A percentile compares a stretch with the other conserved stretches of the same genome.
phyloP scores from a whole-genome alignment of 2,329 filamentous ascomycete species.

The Aspergillus spinulosporus region DNA sequence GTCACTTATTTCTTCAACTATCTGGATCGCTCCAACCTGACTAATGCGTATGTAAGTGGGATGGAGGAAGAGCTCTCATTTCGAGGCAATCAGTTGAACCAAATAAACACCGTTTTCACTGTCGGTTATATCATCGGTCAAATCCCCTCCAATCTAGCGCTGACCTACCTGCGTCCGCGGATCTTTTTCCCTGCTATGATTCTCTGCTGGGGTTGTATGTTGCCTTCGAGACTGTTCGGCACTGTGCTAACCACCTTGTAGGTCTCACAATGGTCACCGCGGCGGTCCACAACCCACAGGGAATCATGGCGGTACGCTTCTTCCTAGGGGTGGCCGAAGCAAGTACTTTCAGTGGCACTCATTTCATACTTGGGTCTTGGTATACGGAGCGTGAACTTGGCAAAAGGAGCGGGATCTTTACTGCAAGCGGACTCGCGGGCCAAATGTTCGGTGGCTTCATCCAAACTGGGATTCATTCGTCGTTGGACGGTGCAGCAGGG shows the following conservation, averaged over 20 bases:
- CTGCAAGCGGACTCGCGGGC: neutral
- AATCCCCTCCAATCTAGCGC: conserved; percentile 27
- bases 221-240: neutral
- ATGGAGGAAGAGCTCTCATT: conserved; percentile 38
- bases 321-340: conserved; percentile 37
- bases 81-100: conserved; percentile 32
- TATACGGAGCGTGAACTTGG: conserved; percentile 37
- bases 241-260: neutral
- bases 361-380: conserved; percentile 46
- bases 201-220: conserved; percentile 28
- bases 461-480: conserved; percentile 7
- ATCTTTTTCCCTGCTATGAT: conserved; percentile 33
- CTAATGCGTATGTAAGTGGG: conserved; percentile 50
- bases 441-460: conserved; percentile 11
- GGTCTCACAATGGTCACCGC: conserved; percentile 36
- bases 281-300: conserved; percentile 30
- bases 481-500: neutral
- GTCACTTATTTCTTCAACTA: conserved; percentile 52
- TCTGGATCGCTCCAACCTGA: conserved; percentile 50
- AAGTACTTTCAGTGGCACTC: conserved; percentile 37
- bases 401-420: conserved; percentile 8
- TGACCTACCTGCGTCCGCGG: conserved; percentile 30
- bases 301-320: conserved; percentile 41
- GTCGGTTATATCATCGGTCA: conserved; percentile 29
- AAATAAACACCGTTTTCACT: conserved; percentile 29